Conservation (phyloP, 192 early-diverging fungal species). For the Entophlyctis luteolus region DNA sequence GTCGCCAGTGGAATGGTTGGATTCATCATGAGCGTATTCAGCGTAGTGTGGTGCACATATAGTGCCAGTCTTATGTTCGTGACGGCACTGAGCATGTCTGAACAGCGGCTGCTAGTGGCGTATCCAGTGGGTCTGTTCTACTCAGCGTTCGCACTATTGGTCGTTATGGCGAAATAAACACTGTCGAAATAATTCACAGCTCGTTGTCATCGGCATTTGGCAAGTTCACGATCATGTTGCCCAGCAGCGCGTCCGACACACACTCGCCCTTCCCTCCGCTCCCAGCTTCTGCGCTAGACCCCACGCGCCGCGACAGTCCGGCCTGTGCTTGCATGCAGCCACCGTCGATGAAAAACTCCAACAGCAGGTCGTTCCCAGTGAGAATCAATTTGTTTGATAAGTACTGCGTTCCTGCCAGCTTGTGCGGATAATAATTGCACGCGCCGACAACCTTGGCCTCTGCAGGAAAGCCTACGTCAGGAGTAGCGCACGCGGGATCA, state of each 20-base stretch:
- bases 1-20: constrained; percentile 2
- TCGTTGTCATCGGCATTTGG: too few species aligned
- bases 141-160: constrained; percentile 87
- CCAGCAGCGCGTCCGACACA: background rate
- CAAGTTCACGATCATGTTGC: background rate
- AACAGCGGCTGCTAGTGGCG: constrained; percentile 90
- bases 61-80: constrained; percentile 92
- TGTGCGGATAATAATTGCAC: background rate
- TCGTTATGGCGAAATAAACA: constrained; percentile 56
- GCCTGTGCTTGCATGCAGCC: background rate
- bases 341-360: background rate
- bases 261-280: background rate
- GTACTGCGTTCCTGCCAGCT: background rate
- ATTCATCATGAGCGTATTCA: constrained; percentile 61
- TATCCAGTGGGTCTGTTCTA: constrained; percentile 93
- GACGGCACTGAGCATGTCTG: constrained; percentile 81
- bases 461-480: background rate
- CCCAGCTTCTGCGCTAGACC: background rate
- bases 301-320: background rate
- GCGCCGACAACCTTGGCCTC: background rate
- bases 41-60: constrained; percentile 92
- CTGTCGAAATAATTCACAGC: background rate
- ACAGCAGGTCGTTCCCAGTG: background rate
- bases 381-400: background rate
- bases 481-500: background rate